Evolutionary conservation across 345 rosid species (phyloP), one percentile per base, ranked within the genome.

Genomic region (Trapa incisa): DNA sequence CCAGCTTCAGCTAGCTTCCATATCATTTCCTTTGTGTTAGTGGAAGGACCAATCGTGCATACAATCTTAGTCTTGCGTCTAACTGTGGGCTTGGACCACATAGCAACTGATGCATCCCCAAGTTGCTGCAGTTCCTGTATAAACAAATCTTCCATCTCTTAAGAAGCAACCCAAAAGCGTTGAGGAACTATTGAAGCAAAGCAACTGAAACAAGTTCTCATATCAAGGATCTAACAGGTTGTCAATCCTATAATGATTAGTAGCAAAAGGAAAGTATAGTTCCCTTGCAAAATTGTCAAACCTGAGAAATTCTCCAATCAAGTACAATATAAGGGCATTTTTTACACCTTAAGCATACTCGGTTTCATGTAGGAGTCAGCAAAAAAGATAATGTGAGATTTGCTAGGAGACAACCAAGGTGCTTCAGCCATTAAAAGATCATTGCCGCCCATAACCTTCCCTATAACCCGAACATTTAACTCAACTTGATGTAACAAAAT

Each of bases 1-100:
- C 97, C 99, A 62, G 95, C 87, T 80, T 94, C 99, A 37, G 99
- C 99, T 71, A 94, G 76, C 78, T 89, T 91, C 99, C 99, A 91
- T 77, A 94, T 89, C 99, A 94, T 94, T 80, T 94, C 99, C 68
- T 80, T 72, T 3, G 97, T 91, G 76, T 89, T 77, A 57, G 99
- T 87, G 4, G 97, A 94, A 50, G 97, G 99, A 64, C 99, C 99
- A 68, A 94, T 86, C 0, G 99, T 94, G 79, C 99, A 89, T 17
- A 94, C 99, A 53, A 94, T 94, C 86, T 94, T 94, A 6, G 99
- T 94, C 85, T 94, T 94, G 66, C 97, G 80, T 54, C 87, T 84
- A 42, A 83, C 97, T 4, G 75, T 74, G 39, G 97, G 99, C 71
- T 80, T 89, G 43, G 93, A 79, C 97, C 99, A 94, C 89, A 91